Percentiles rank a stretch among this genome's conserved stretches.
Evolutionary conservation across 2,329 filamentous ascomycete genomes (phyloP).

Genomic region (Sclerotinia sclerotiorum): DNA sequence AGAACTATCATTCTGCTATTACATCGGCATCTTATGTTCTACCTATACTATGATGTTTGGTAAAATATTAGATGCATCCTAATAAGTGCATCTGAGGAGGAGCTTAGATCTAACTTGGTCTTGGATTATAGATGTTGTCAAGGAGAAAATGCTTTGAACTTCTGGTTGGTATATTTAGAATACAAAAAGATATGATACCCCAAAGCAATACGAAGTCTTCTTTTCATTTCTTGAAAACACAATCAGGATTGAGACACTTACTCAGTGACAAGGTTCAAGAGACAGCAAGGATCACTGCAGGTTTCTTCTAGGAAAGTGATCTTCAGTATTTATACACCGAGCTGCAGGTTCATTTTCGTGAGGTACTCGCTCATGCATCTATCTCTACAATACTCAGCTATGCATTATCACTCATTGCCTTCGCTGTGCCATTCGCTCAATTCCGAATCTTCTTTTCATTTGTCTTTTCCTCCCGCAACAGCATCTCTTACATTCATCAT

Average conservation of each 20-base stretch:
- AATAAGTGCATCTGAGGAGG: background rate
- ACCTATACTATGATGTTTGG: background rate
- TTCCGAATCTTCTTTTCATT: background rate
- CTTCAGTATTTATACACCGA: background rate
- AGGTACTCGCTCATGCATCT: background rate
- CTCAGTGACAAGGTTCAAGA: background rate
- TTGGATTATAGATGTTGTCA: background rate
- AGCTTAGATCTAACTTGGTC: background rate
- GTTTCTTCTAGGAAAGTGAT: background rate
- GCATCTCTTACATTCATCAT: background rate
- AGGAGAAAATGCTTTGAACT: background rate
- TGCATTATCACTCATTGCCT: background rate
- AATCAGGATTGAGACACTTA: background rate
- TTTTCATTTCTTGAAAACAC: background rate
- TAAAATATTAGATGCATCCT: background rate
- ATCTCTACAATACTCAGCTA: background rate
- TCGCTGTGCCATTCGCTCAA: background rate
- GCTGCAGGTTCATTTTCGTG: background rate
- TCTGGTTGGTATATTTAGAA: background rate
- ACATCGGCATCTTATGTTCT: background rate
- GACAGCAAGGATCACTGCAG: background rate
- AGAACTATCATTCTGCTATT: background rate
- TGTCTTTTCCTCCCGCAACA: background rate
- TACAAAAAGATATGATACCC: slow-evolving; percentile 5
- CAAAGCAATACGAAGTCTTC: background rate